A percentile compares a stretch with the other conserved stretches of the same genome.
phyloP scores from a whole-genome alignment of 1,139 yeast species.

The Citeromyces siamensis region DNA sequence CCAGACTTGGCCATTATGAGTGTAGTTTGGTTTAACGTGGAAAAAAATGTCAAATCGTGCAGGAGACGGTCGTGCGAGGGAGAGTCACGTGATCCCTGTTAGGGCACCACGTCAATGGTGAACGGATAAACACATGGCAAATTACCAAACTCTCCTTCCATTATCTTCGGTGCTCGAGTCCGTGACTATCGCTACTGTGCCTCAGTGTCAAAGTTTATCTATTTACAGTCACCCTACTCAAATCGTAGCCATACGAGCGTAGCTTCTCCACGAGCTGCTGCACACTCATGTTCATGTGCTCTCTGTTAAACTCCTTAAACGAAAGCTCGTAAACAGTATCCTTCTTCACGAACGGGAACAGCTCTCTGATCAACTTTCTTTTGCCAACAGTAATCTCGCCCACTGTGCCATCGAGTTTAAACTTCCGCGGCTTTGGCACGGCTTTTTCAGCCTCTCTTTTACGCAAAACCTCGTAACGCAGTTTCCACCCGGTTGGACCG shows the following conservation, averaged over 20 bases:
- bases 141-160: no score
- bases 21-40: conserved; percentile 10
- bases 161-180: no score
- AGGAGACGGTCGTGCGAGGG: neutral
- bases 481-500: conserved; percentile 86
- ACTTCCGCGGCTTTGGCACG: conserved; percentile 16
- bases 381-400: conserved; percentile 43
- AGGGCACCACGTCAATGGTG: no score
- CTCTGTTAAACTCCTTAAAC: conserved; percentile 29
- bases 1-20: conserved; percentile 62
- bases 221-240: conserved; percentile 16
- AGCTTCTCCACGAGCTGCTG: conserved; percentile 27
- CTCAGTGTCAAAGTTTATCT: neutral
- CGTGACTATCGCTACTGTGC: neutral
- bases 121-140: no score
- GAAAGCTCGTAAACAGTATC: conserved; percentile 31
- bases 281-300: conserved; percentile 26
- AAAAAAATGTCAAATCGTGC: neutral
- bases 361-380: conserved; percentile 40
- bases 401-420: conserved; percentile 12
- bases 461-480: conserved; percentile 60
- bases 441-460: conserved; percentile 16
- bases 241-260: conserved; percentile 24
- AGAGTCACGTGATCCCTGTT: neutral
- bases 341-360: conserved; percentile 36